A percentile compares a stretch with the other conserved stretches of the same genome.
phyloP scores from a whole-genome alignment of 495 filamentous ascomycete genomes.

The Hyaloscypha variabilis region DNA sequence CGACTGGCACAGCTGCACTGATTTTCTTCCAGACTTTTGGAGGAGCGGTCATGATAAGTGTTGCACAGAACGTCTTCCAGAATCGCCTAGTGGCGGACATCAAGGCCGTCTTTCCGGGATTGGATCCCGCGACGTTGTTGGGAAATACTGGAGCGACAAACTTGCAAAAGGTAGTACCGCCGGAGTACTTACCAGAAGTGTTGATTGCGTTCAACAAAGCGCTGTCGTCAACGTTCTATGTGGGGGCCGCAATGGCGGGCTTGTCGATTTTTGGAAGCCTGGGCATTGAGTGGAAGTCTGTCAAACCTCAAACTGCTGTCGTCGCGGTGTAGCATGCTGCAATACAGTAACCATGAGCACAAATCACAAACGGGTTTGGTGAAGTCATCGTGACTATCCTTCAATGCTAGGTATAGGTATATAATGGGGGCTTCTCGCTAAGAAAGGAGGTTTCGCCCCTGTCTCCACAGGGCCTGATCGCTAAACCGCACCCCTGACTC shows the following conservation, averaged over 20 bases:
- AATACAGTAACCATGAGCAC: no score
- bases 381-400: no score
- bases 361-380: no score
- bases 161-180: slow-evolving; percentile 45
- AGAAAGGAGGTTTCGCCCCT: background rate
- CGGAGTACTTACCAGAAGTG: slow-evolving; percentile 52
- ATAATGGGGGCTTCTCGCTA: background rate
- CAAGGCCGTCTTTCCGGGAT: slow-evolving; percentile 38
- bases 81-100: slow-evolving; percentile 52
- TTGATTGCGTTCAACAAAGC: slow-evolving; percentile 69
- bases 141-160: slow-evolving; percentile 50
- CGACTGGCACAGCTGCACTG: slow-evolving; percentile 60
- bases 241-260: slow-evolving; percentile 62
- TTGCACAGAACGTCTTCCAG: slow-evolving; percentile 63
- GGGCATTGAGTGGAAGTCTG: slow-evolving; percentile 72
- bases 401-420: no score
- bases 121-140: slow-evolving; percentile 44
- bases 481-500: background rate
- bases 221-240: slow-evolving; percentile 66
- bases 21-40: slow-evolving; percentile 63
- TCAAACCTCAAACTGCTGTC: slow-evolving; percentile 49
- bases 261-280: slow-evolving; percentile 60
- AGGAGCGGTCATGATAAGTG: slow-evolving; percentile 61
- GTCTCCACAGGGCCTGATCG: background rate
- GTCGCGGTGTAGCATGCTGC: background rate